phyloP scores from a whole-genome alignment of 306 rosid species.

The Fragaria iinumae region DNA sequence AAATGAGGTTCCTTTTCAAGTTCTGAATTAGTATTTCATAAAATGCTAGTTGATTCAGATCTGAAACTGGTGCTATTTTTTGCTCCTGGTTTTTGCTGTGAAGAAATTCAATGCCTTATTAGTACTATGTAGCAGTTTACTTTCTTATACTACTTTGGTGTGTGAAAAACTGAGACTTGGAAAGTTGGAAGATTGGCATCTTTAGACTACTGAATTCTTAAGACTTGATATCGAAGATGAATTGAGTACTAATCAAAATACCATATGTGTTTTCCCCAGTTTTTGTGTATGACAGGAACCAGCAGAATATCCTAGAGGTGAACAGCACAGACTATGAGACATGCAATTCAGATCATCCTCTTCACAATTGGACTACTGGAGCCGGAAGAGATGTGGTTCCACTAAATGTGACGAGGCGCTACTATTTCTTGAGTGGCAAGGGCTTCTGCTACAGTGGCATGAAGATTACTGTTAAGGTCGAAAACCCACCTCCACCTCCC shows the following conservation, averaged over 20 bases:
- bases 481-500: conserved; percentile 76
- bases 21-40: not conserved
- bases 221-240: not conserved
- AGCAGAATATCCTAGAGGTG: conserved; percentile 75
- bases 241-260: conserved; percentile 1
- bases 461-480: conserved; percentile 71
- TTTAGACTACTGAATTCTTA: not conserved
- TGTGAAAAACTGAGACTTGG: not conserved
- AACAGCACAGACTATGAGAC: conserved; percentile 75
- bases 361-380: conserved; percentile 78
- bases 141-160: not conserved
- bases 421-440: conserved; percentile 77
- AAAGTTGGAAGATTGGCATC: not conserved
- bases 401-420: conserved; percentile 65
- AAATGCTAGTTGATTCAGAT: conserved; percentile 16
- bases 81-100: not conserved
- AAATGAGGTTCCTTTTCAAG: not conserved
- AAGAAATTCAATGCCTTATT: not conserved
- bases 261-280: conserved; percentile 33
- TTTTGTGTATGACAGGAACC: conserved; percentile 95
- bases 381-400: conserved; percentile 96
- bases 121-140: not conserved
- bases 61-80: conserved; percentile 9
- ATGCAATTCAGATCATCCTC: conserved; percentile 67
- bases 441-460: conserved; percentile 91